Conservation (phyloP, 495 filamentous ascomycete species). For the Podospora appendiculata region DNA sequence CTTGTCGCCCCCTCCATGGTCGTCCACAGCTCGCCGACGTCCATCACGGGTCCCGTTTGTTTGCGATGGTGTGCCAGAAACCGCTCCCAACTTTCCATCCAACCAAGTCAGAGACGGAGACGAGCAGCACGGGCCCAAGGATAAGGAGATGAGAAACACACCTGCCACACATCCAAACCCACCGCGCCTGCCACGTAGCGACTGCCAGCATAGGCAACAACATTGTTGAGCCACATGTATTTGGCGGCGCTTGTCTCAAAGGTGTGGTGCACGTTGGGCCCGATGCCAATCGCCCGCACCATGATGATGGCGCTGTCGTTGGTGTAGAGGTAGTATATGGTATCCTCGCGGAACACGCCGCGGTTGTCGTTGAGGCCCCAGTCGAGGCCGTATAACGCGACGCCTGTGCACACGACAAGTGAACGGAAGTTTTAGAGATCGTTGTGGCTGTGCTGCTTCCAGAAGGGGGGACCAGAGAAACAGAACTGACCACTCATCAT, state of each 20-base stretch:
- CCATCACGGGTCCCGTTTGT: too few relatives aligned
- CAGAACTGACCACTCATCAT: neutral
- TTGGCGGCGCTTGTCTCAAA: conserved; percentile 14
- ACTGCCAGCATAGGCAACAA: conserved; percentile 5
- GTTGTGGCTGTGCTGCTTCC: neutral
- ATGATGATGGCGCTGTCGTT: conserved; percentile 10
- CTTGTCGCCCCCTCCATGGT: neutral
- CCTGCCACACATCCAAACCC: conserved; percentile 18
- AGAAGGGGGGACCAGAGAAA: neutral
- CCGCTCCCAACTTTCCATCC: neutral
- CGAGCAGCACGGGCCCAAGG: neutral
- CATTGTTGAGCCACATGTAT: conserved; percentile 12
- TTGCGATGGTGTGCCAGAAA: neutral
- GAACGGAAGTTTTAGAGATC: neutral
- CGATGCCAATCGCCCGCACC: conserved; percentile 11
- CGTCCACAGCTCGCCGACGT: neutral
- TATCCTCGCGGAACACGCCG: conserved; percentile 14
- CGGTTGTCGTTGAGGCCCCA: conserved; percentile 14
- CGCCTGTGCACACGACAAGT: neutral
- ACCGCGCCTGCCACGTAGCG: conserved; percentile 6
- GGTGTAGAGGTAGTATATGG: conserved; percentile 13
- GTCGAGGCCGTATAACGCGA: conserved; percentile 8
- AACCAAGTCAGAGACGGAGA: neutral
- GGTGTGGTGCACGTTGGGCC: conserved; percentile 8
- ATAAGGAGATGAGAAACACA: neutral